Conservation (phyloP, 2,329 filamentous ascomycete genomes). For the Ophiostoma tasmaniense region DNA sequence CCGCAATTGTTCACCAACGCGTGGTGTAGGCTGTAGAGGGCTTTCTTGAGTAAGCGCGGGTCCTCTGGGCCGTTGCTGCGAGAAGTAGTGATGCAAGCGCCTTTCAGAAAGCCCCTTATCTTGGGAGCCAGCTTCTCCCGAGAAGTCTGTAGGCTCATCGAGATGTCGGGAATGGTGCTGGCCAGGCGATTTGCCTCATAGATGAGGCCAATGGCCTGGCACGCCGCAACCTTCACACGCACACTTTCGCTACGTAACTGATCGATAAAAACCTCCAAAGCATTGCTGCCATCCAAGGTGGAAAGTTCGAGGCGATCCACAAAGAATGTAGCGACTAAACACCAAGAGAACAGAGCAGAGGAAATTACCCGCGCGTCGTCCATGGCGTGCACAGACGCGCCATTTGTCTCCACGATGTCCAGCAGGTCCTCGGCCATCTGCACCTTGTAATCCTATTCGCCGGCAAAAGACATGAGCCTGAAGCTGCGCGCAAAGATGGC, state of each 20-base stretch:
- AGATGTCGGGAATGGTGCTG: no score
- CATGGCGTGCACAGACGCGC: background rate
- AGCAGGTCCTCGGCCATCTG: background rate
- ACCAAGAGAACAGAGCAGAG: background rate
- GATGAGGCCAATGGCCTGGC: no score
- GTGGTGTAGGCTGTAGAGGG: background rate
- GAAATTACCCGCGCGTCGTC: background rate
- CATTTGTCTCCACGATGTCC: background rate
- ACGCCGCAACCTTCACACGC: slow-evolving; percentile 53
- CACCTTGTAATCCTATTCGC: background rate
- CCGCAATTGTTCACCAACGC: background rate
- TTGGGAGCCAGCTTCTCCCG: background rate
- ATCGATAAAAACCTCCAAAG: slow-evolving; percentile 74
- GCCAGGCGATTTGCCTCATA: slow-evolving; percentile 57
- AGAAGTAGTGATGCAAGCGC: no score
- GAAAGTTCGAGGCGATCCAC: slow-evolving; percentile 25
- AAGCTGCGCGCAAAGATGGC: background rate
- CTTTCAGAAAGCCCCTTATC: background rate
- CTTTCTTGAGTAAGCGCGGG: background rate
- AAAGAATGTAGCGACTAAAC: background rate
- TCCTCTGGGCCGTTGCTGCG: background rate
- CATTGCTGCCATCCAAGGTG: slow-evolving; percentile 54
- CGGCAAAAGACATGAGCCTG: background rate
- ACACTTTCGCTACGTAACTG: slow-evolving; percentile 70
- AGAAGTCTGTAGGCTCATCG: no score